These are phyloP conservation scores for Carex sylvatica DNA, from an alignment of 202 grass and related monocot species.

Conservation along the genomic window DNA sequence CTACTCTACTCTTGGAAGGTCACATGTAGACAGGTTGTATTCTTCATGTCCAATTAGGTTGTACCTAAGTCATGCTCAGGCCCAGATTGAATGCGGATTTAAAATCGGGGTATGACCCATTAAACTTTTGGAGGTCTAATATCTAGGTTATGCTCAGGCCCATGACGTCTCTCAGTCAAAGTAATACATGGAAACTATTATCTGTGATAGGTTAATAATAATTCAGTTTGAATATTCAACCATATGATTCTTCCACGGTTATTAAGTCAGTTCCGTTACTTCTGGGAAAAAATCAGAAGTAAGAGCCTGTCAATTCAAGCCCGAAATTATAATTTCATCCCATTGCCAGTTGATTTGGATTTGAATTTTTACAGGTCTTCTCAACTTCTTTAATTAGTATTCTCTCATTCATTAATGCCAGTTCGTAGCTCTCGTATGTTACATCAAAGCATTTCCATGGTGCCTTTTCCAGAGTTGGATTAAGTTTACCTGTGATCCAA, in stretches of 20 bases:
- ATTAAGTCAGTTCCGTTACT: neutral
- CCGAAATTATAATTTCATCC: neutral
- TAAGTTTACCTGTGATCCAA: slow-evolving; percentile 15
- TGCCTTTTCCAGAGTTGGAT: slow-evolving; percentile 1
- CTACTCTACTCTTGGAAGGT: neutral
- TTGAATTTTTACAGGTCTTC: neutral
- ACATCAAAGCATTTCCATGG: slow-evolving; percentile 7
- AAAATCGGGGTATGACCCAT: neutral
- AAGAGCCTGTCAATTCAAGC: neutral
- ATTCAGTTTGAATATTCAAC: slow-evolving; percentile 4
- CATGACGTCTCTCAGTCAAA: neutral
- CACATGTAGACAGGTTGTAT: neutral
- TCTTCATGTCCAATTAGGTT: neutral
- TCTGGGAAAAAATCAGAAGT: slow-evolving; percentile 1
- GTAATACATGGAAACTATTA: neutral
- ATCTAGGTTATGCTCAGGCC: neutral
- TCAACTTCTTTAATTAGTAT: neutral
- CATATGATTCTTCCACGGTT: neutral
- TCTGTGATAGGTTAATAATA: neutral
- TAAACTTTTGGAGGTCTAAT: neutral
- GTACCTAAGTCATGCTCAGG: neutral
- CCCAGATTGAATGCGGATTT: neutral
- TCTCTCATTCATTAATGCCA: slow-evolving; percentile 13
- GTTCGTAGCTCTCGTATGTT: neutral
- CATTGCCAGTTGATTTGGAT: neutral